Evolutionary conservation across 2,329 filamentous ascomycete species (phyloP), one percentile per base, ranked within the genome.

Genomic region (Aspergillus amoenus): DNA sequence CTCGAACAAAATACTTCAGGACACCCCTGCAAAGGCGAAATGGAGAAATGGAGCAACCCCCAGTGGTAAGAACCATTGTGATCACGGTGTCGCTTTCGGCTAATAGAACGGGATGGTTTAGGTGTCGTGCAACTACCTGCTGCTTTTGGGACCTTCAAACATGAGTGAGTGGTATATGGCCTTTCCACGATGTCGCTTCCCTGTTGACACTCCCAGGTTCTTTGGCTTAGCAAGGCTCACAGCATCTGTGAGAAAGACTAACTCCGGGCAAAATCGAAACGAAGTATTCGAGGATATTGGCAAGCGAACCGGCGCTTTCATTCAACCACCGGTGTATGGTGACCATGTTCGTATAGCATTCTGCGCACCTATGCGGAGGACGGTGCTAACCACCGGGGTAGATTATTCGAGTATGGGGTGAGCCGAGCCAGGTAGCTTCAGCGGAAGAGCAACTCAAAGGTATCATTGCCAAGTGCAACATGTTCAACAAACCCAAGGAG

Each of bases 381-480:
- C 11, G 6, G 5, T 41, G 17, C 39, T 52, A 61, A 48, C 62
- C 17, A 5, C 9, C 2, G 6, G 18, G 4, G 8, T 51, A 72
- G 69, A 49, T 55, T 3, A 63, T 72, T 22, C 47, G 55, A 30
- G 41, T 70, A 18, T 71, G 70, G 68, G 70, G 70, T 2, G 67
- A 62, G 18, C 42, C 59, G n/a, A 17, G 44, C 2, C 66, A 71
- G 40, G 60, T 68, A 15, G 48, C 56, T 42, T 56, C 64, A 6
- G 69, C 70, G 4, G 59, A 62, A 45, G 60, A 64, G 3, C 34
- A 66, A 11, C 37, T 69, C 21, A 53, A 61, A 32, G 37, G 55
- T 17, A 40, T 69, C n/a, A 27, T 67, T 51, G 48, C 37, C 3
- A 64, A 61, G 52, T 65, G 66, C 40, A 61, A 43, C 43, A 32